Conservation (phyloP, 805 yeast species). For the Isabelozyma heimii region DNA sequence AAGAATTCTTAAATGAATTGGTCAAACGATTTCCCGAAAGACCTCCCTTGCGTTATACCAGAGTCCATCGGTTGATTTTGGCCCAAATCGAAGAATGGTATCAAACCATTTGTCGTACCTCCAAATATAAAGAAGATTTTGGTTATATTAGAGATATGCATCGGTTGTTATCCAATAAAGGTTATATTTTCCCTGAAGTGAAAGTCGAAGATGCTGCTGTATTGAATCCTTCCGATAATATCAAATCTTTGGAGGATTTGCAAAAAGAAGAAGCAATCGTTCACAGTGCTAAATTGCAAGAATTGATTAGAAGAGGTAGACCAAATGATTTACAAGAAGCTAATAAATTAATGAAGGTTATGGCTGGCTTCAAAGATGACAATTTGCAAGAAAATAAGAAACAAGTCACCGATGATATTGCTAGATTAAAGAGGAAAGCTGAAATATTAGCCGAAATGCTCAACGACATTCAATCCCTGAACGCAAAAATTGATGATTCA, state of each 20-base stretch:
- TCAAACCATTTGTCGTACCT: slow-evolving; percentile 87
- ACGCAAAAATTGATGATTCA: slow-evolving; percentile 38
- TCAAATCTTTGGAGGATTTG: slow-evolving; percentile 85
- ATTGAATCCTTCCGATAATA: slow-evolving; percentile 80
- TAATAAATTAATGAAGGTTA: slow-evolving; percentile 91
- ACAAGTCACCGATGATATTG: slow-evolving; percentile 78
- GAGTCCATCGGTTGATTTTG: slow-evolving; percentile 79
- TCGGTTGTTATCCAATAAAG: slow-evolving; percentile 81
- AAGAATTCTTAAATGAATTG: slow-evolving; percentile 89
- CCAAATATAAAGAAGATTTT: slow-evolving; percentile 86
- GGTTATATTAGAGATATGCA: slow-evolving; percentile 96
- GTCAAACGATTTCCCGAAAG: slow-evolving; percentile 92
- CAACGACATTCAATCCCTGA: slow-evolving; percentile 41
- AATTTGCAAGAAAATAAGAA: slow-evolving; percentile 70
- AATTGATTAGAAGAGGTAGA: slow-evolving; percentile 89
- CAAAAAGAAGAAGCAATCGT: slow-evolving; percentile 91
- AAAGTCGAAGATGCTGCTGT: slow-evolving; percentile 91
- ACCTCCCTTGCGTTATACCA: slow-evolving; percentile 82
- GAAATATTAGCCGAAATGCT: slow-evolving; percentile 89
- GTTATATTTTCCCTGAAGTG: slow-evolving; percentile 90
- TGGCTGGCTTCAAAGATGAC: slow-evolving; percentile 96
- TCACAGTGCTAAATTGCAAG: slow-evolving; percentile 93
- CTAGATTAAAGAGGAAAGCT: slow-evolving; percentile 78
- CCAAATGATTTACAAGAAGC: slow-evolving; percentile 97
- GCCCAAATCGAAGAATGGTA: slow-evolving; percentile 97